Base-by-base conservation (phyloP, 2,329 filamentous ascomycete species). In the Thyridium curvatum region DNA sequence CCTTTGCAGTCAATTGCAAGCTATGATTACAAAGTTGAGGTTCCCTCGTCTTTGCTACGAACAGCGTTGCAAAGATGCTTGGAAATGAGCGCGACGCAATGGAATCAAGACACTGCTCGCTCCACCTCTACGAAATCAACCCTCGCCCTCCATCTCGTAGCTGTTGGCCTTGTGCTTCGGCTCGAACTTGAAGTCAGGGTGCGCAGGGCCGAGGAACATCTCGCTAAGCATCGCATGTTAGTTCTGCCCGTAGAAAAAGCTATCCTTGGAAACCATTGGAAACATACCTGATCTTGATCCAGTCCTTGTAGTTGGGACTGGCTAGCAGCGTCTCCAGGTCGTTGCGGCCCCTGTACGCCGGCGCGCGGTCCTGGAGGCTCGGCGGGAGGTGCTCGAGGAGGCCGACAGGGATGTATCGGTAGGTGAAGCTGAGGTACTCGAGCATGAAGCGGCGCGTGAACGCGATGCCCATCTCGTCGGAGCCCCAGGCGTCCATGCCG, bases 141-240 rank as follows among this genome's bases (percentile, higher is more conserved):
- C 21, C 21, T 26, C 21, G 10, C 21, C 32, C 18, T 89, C 87
- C 35, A 85, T 80, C 52, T 90, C 85, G 56, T 95, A 95, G 38
- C 82, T 78, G 58, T 94, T 94, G 34, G 87, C 93, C 71, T 95
- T 97, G 70, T 98, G 93, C 72, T 98, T 98, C 3, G 93, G 93
- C 65, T 91, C 81, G 65, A 97, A 98, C 49, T 84, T 82, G 73
- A 97, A 98, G 52, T 86, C 84, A 30, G 86, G 81, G 50, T 94
- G 87, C 7, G 88, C 86, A 34, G 88, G 88, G 8, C 93, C 93
- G 14, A 98, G 74, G 69, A 94, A 98, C 89, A 98, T 97, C 60
- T 98, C 93, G 60, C 91, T 95, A 43, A 37, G 38, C 18, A 42
- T 34, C 10, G 34, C 9, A 9, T n/a, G 9, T 30, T n/a, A n/a